These are phyloP conservation scores for Rhodofomes roseus DNA, from an alignment of 1,284 basidiomycete genomes.

Conservation along the genomic window DNA sequence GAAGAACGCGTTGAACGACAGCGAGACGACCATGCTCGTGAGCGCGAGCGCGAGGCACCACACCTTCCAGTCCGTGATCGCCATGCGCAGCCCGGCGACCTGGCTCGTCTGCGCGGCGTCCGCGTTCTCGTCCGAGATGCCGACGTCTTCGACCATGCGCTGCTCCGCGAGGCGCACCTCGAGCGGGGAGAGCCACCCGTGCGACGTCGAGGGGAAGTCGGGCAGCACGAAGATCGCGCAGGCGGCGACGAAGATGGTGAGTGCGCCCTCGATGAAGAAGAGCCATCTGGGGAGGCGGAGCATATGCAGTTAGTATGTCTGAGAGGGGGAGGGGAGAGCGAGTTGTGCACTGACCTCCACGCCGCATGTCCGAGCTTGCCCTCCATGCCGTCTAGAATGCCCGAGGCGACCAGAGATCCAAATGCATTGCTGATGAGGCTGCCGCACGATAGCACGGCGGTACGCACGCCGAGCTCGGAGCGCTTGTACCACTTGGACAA, in stretches of 20 bases:
- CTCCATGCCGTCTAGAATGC: slow-evolving; percentile 68
- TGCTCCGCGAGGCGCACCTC: slow-evolving; percentile 65
- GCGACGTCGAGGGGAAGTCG: slow-evolving; percentile 64
- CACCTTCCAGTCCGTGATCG: slow-evolving; percentile 69
- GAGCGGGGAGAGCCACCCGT: slow-evolving; percentile 49
- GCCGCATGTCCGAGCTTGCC: slow-evolving; percentile 67
- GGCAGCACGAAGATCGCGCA: slow-evolving; percentile 68
- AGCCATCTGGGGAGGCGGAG: slow-evolving; percentile 38
- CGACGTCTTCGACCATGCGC: slow-evolving; percentile 74
- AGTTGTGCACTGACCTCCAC: slow-evolving; percentile 45
- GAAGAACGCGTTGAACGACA: slow-evolving; percentile 76
- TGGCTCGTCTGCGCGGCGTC: slow-evolving; percentile 32
- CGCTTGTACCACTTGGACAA: slow-evolving; percentile 74
- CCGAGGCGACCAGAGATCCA: slow-evolving; percentile 74
- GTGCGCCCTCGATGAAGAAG: slow-evolving; percentile 68
- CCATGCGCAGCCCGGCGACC: slow-evolving; percentile 49
- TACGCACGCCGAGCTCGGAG: slow-evolving; percentile 67
- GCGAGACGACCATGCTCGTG: slow-evolving; percentile 44
- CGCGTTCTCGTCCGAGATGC: slow-evolving; percentile 39
- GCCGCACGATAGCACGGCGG: slow-evolving; percentile 72
- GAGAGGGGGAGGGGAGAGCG: too few relatives aligned
- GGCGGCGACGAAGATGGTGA: slow-evolving; percentile 63
- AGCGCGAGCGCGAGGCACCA: slow-evolving; percentile 65
- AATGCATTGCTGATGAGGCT: slow-evolving; percentile 81
- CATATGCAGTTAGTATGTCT: too few relatives aligned